Conservation (phyloP, 139 green algal species). For the Coelastrella sp. region DNA sequence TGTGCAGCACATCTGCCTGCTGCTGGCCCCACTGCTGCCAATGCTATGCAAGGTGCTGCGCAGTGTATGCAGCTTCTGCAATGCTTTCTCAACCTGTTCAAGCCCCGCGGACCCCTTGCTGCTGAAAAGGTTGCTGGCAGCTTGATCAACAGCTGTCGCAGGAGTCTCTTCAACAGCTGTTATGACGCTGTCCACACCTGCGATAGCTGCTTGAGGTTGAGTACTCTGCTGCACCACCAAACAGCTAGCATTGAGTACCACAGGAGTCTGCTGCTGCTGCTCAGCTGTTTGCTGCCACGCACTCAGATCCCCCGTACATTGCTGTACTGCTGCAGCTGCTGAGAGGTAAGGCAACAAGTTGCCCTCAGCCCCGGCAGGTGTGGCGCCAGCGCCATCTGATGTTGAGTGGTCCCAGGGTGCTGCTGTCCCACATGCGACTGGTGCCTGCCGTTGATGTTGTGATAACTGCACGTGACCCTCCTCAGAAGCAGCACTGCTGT, state of each 20-base stretch:
- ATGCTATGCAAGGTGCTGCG: slow-evolving; percentile 27
- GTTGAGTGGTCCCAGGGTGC: too few relatives aligned
- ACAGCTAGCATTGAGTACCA: not conserved
- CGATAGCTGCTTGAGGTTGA: too few relatives aligned
- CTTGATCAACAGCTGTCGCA: not conserved
- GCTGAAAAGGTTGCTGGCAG: not conserved
- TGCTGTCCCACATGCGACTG: too few relatives aligned
- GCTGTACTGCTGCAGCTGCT: not conserved
- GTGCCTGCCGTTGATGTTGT: too few relatives aligned
- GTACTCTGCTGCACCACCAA: not conserved
- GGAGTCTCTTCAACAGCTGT: not conserved
- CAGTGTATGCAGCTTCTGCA: slow-evolving; percentile 32
- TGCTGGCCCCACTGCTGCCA: slow-evolving; percentile 8
- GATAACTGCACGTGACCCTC: too few relatives aligned
- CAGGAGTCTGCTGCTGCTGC: not conserved
- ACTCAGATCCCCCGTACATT: not conserved
- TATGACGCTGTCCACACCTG: too few relatives aligned
- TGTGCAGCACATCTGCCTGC: not conserved
- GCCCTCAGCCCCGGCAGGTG: too few relatives aligned
- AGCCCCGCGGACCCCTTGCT: not conserved
- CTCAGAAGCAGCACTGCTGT: too few relatives aligned
- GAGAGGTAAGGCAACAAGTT: not conserved
- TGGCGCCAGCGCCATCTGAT: too few relatives aligned
- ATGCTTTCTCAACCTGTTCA: not conserved
- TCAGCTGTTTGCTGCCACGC: not conserved